A percentile compares a stretch with the other conserved stretches of the same genome.
Evolutionary conservation across 345 rosid genomes (phyloP).

Genomic region (Citrus mangshanensis): DNA sequence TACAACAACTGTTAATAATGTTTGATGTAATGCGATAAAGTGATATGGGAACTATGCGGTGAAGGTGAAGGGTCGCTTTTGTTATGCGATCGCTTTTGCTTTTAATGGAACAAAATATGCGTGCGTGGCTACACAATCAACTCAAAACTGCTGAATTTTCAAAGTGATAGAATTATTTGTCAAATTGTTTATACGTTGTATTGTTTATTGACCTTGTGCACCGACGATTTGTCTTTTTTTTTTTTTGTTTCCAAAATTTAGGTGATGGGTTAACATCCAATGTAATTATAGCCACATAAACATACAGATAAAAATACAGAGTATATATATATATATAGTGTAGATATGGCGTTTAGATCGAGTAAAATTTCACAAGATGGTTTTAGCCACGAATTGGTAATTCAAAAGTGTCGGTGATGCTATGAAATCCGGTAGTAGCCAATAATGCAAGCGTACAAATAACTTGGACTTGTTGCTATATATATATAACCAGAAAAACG

Average conservation of each 20-base stretch:
- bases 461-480: too few species aligned
- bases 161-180: neutral
- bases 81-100: neutral
- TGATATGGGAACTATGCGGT: neutral
- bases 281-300: neutral
- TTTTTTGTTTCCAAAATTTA: neutral
- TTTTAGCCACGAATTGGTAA: neutral
- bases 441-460: neutral
- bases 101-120: neutral
- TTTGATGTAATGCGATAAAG: neutral
- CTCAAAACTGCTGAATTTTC: neutral
- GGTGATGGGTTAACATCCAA: neutral
- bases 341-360: too few species aligned
- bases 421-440: neutral
- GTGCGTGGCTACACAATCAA: neutral
- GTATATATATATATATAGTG: too few species aligned
- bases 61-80: neutral
- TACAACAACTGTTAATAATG: neutral
- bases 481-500: neutral
- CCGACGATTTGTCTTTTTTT: constrained; percentile 6
- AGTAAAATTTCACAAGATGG: neutral
- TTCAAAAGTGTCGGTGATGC: neutral
- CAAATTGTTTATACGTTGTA: too few species aligned
- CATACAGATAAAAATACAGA: neutral
- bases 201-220: neutral